These are phyloP conservation scores for Aspergillus homomorphus DNA, from an alignment of 495 filamentous ascomycete species.

Conservation along the genomic window DNA sequence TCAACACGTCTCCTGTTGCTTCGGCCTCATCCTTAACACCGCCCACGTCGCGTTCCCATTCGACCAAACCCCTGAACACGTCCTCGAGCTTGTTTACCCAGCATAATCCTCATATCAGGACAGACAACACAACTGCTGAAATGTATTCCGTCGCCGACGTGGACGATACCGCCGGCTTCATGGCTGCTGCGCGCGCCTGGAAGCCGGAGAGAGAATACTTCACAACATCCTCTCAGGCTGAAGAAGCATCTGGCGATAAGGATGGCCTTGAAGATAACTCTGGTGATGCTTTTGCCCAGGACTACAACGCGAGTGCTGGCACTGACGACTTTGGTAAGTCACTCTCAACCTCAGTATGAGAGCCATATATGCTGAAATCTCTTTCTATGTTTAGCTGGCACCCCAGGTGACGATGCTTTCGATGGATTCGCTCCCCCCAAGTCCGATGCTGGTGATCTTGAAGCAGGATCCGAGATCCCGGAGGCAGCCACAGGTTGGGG, in stretches of 20 bases:
- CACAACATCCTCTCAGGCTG: conserved; percentile 1
- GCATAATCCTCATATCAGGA: not conserved
- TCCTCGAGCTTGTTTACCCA: not conserved
- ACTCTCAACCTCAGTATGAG: not conserved
- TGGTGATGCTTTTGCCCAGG: not conserved
- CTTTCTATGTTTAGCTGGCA: not conserved
- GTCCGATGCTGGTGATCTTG: not conserved
- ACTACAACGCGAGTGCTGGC: not conserved
- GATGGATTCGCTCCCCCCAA: not conserved
- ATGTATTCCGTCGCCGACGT: conserved; percentile 20
- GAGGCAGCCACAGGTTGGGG: not conserved
- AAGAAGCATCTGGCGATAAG: conserved; percentile 1
- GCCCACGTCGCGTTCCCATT: not conserved
- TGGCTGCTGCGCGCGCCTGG: conserved; percentile 24
- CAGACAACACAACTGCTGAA: not conserved
- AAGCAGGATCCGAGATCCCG: not conserved
- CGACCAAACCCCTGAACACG: not conserved
- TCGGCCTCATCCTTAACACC: not conserved
- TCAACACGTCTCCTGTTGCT: not conserved
- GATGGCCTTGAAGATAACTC: not conserved
- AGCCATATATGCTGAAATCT: not conserved
- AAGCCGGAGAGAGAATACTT: conserved; percentile 10
- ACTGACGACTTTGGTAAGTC: not conserved
- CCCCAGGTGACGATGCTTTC: not conserved
- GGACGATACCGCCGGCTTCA: conserved; percentile 27